Conservation (phyloP, 192 early-diverging fungal species). For the Dimargaris xerosporica region DNA sequence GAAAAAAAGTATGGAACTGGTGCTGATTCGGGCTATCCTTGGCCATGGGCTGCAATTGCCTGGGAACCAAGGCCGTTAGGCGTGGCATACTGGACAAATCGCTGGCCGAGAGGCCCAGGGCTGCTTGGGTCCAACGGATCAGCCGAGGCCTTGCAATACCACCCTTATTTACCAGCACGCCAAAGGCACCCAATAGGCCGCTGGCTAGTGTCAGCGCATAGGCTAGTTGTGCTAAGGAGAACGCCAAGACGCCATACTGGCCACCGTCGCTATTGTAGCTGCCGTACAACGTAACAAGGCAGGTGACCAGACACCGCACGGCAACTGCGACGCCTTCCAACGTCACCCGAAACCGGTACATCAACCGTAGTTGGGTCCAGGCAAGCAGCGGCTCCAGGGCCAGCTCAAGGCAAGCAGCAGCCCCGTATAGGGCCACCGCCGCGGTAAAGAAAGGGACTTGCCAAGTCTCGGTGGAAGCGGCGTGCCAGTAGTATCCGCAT, state of each 20-base stretch:
- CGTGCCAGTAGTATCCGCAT: slow-evolving; percentile 32
- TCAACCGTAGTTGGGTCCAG: slow-evolving; percentile 44
- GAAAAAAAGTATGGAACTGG: neutral
- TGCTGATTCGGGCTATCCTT: neutral
- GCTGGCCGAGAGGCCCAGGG: neutral
- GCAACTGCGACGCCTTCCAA: slow-evolving; percentile 72
- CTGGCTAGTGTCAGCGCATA: slow-evolving; percentile 44
- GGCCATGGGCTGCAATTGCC: neutral
- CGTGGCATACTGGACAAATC: neutral
- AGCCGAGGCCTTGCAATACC: neutral
- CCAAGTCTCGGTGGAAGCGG: slow-evolving; percentile 15
- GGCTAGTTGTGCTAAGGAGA: slow-evolving; percentile 65
- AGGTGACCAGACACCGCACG: slow-evolving; percentile 51
- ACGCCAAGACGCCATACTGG: slow-evolving; percentile 49
- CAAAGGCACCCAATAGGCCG: slow-evolving; percentile 39
- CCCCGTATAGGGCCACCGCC: slow-evolving; percentile 47
- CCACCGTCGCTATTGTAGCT: slow-evolving; percentile 17
- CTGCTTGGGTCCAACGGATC: neutral
- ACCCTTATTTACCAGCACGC: neutral
- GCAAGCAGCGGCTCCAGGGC: slow-evolving; percentile 76
- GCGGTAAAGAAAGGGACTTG: slow-evolving; percentile 31
- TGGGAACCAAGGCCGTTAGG: neutral
- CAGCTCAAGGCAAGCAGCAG: slow-evolving; percentile 69
- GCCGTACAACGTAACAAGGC: slow-evolving; percentile 41
- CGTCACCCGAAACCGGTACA: slow-evolving; percentile 61